Conservation (phyloP, 2,329 filamentous ascomycete species). For the Akanthomyces dipterigenus region DNA sequence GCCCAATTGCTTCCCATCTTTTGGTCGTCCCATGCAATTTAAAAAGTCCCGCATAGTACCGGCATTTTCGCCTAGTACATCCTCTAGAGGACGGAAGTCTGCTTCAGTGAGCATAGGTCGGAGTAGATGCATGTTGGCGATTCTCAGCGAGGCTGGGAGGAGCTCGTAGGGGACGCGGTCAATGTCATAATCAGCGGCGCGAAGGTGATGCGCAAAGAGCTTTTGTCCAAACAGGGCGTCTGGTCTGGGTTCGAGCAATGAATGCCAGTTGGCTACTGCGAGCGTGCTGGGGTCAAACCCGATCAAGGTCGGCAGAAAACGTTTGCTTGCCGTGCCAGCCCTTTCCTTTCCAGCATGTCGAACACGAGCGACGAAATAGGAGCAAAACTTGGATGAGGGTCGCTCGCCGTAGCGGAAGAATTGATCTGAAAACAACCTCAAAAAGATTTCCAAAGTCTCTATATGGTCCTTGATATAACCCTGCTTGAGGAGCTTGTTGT, state of each 20-base stretch:
- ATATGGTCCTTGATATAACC: slow-evolving; percentile 29
- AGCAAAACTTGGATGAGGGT: slow-evolving; percentile 4
- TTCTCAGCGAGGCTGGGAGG: too few species aligned
- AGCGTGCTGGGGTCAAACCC: too few species aligned
- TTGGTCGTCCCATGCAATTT: too few species aligned
- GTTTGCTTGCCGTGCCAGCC: neutral
- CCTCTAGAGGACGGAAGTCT: too few species aligned
- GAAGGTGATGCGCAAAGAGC: slow-evolving; percentile 20
- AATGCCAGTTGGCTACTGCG: too few species aligned
- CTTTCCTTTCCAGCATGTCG: neutral
- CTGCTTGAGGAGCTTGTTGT: slow-evolving; percentile 40
- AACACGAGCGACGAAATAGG: neutral
- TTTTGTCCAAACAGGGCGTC: neutral
- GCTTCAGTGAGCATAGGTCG: too few species aligned
- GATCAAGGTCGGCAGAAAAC: too few species aligned
- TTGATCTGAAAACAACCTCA: slow-evolving; percentile 13
- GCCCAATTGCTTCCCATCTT: too few species aligned
- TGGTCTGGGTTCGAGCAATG: neutral
- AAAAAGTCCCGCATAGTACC: too few species aligned
- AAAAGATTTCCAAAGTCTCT: slow-evolving; percentile 24
- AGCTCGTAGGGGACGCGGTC: slow-evolving; percentile 29
- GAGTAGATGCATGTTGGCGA: too few species aligned
- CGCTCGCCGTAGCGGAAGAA: slow-evolving; percentile 12
- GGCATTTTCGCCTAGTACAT: too few species aligned
- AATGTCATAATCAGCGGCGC: slow-evolving; percentile 27